phyloP scores from a whole-genome alignment of 2,329 filamentous ascomycete species.

The Nemania abortiva region DNA sequence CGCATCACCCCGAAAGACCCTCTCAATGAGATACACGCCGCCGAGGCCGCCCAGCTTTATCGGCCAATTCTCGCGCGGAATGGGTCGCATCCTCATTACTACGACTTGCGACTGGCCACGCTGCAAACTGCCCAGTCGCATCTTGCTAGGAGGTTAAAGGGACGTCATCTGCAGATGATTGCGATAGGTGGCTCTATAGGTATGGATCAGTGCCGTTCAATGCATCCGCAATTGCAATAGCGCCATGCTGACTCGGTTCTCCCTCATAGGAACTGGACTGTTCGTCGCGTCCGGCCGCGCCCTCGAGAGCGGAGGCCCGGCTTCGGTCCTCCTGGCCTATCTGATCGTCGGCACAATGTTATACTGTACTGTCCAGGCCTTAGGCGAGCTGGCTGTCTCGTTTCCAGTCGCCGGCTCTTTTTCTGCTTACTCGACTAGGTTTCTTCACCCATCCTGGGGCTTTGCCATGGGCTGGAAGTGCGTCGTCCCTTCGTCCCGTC shows the following conservation, averaged over 20 bases:
- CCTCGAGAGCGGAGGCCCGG: conserved; percentile 79
- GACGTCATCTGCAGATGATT: conserved; percentile 95
- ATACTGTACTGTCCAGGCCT: conserved; percentile 89
- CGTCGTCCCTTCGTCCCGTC: conserved; percentile 50
- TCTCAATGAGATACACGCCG: conserved; percentile 50
- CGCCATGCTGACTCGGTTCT: conserved; percentile 13
- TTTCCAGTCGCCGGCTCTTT: conserved; percentile 95
- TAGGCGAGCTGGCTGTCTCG: conserved; percentile 90
- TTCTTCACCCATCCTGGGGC: conserved; percentile 93
- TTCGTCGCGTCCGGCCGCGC: conserved; percentile 86
- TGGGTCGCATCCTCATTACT: conserved; percentile 59
- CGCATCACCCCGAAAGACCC: conserved; percentile 62
- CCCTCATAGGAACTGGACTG: conserved; percentile 75
- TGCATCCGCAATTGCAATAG: neutral
- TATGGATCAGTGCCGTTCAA: conserved; percentile 49
- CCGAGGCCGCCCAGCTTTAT: conserved; percentile 48
- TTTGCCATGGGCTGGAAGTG: conserved; percentile 97
- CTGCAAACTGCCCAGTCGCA: conserved; percentile 81
- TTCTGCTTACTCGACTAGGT: conserved; percentile 89
- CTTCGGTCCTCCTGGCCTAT: conserved; percentile 82
- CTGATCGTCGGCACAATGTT: conserved; percentile 85
- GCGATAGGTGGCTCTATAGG: conserved; percentile 93
- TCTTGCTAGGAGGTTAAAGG: conserved; percentile 81
- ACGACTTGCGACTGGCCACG: conserved; percentile 69
- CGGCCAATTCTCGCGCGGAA: conserved; percentile 47